These are phyloP conservation scores for Artomyces pyxidatus DNA, from an alignment of 768 basidiomycete species.

Conservation along the genomic window DNA sequence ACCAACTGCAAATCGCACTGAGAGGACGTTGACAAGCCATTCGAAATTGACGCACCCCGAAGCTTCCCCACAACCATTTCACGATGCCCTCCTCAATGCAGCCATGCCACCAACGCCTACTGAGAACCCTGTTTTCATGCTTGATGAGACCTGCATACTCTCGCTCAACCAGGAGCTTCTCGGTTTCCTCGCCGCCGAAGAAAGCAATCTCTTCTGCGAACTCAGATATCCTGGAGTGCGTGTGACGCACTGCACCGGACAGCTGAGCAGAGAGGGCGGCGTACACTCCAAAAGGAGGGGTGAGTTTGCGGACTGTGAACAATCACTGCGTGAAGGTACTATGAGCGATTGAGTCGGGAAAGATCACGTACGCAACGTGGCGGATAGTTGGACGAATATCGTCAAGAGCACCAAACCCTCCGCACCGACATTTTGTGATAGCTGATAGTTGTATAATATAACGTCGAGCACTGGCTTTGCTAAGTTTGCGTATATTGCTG, in stretches of 20 bases:
- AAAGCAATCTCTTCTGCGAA: constrained; percentile 87
- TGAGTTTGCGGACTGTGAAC: constrained; percentile 68
- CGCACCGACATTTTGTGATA: constrained; percentile 89
- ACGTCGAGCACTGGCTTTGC: constrained; percentile 92
- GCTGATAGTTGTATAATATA: constrained; percentile 92
- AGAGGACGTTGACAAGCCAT: background rate
- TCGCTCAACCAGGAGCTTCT: constrained; percentile 86
- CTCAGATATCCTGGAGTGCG: constrained; percentile 86
- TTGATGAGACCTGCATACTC: constrained; percentile 79
- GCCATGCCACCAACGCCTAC: constrained; percentile 81
- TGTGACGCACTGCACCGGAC: constrained; percentile 82
- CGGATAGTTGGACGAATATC: constrained; percentile 75
- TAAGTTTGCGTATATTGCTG: constrained; percentile 89
- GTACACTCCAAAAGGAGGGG: constrained; percentile 89
- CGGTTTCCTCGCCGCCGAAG: constrained; percentile 80
- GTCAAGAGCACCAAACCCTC: constrained; percentile 84
- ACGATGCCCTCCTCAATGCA: constrained; percentile 93
- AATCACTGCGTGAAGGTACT: background rate
- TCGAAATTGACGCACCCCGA: constrained; percentile 57
- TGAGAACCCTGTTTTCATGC: constrained; percentile 77
- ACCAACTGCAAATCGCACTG: constrained; percentile 41
- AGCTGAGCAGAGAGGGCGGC: constrained; percentile 84
- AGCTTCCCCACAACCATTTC: constrained; percentile 95
- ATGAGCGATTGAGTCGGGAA: background rate
- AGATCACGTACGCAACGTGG: constrained; percentile 59